Base-by-base conservation (phyloP, 1,284 basidiomycete species). In the Sutorius eximius region DNA sequence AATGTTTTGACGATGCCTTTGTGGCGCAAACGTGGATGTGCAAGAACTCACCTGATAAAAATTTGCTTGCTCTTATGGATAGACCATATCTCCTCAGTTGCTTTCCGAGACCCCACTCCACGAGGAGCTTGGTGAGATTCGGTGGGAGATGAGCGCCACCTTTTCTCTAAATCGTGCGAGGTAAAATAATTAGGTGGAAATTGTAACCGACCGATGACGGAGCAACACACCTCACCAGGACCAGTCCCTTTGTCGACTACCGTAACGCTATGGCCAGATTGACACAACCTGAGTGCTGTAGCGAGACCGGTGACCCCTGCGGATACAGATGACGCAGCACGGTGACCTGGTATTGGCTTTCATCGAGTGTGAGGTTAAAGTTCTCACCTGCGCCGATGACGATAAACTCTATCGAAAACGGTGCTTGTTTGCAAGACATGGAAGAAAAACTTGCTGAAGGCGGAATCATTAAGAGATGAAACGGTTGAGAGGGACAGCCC, bases 81-180 rank as follows among this genome's bases (percentile, higher is more conserved):
- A 69, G 49, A 59, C 68, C 69, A 64, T 67, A 54, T 63, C 66
- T 59, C 52, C 66, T 62, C 5, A 80, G 54, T 27, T 79, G 71
- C 18, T 77, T 72, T 20, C 63, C 71, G 27, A 83, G 68, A 7
- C 78, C 78, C 82, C 82, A 83, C 42, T 79, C 72, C 5, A 70
- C 57, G 7, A 83, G 70, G 24, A 83, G 77, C 58, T 81, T 82
- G 42, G 76, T 76, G 42, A 77, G 62, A 62, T 83, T 83, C 0
- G 82, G 81, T 24, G 80, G 76, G 10, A 82, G 67, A 22, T 81
- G 77, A n/a, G 78, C 70, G 5, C 78, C 79, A 16, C 71, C 76
- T 8, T 69, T 66, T 32, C 68, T 66, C 64, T 75, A 36, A 7
- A 42, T 29, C 8, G 9, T 32, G 24, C 38, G 24, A 22, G 3